Evolutionary conservation across 768 basidiomycete genomes (phyloP).

Genomic region (Amanita rimosa): DNA sequence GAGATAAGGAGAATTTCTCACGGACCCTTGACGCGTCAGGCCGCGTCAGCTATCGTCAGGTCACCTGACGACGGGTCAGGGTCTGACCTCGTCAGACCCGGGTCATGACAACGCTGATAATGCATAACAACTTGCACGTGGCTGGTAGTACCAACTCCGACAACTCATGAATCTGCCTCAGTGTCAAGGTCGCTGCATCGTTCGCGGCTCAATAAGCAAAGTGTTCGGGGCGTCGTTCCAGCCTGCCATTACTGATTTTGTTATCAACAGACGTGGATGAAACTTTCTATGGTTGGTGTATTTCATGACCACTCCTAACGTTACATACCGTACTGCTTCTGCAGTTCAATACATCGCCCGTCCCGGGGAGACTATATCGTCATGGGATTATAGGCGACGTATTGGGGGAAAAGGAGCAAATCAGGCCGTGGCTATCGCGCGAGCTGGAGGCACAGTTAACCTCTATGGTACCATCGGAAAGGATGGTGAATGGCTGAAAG

Average conservation of each 20-base stretch:
- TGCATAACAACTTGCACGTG: too few relatives aligned
- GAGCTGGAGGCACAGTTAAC: conserved; percentile 34
- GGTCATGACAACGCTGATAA: too few relatives aligned
- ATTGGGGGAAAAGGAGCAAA: conserved; percentile 57
- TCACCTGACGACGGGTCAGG: too few relatives aligned
- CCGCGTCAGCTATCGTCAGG: too few relatives aligned
- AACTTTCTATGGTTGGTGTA: conserved; percentile 37
- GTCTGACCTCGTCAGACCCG: too few relatives aligned
- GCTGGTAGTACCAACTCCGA: too few relatives aligned
- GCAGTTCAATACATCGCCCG: conserved; percentile 40
- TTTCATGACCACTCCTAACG: not conserved
- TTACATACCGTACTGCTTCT: not conserved
- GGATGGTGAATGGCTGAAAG: conserved; percentile 39
- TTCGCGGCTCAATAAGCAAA: conserved; percentile 5
- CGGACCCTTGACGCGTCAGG: too few relatives aligned
- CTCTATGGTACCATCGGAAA: conserved; percentile 43
- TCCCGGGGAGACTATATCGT: conserved; percentile 52
- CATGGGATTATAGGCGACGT: conserved; percentile 32
- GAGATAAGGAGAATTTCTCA: too few relatives aligned
- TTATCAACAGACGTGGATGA: conserved; percentile 37
- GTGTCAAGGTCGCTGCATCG: not conserved
- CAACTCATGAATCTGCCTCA: not conserved
- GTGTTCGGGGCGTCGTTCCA: not conserved
- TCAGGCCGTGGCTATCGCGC: conserved; percentile 46
- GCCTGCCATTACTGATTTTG: not conserved